Conservation (phyloP, 78 protist species). For the Reticulomyxa filosa region DNA sequence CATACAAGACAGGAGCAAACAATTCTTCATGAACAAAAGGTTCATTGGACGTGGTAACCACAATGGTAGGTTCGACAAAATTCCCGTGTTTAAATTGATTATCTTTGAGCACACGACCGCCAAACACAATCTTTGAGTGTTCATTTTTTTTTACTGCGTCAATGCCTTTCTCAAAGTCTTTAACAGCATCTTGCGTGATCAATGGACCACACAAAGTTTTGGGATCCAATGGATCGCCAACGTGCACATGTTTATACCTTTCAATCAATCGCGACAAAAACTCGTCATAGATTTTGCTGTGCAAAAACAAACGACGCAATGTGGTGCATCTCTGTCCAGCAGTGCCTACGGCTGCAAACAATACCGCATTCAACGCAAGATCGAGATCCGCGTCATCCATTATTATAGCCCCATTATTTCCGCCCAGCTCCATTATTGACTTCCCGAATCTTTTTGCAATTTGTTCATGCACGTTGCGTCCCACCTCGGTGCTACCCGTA, state of each 20-base stretch:
- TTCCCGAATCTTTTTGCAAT: conserved; percentile 19
- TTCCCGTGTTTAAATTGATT: conserved; percentile 25
- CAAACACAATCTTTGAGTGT: conserved; percentile 32
- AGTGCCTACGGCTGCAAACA: conserved; percentile 71
- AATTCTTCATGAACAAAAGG: conserved; percentile 19
- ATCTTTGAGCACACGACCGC: conserved; percentile 41
- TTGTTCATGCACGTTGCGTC: no score
- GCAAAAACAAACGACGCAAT: conserved; percentile 41
- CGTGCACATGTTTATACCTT: conserved; percentile 48
- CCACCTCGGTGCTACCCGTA: conserved; percentile 63
- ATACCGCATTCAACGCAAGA: conserved; percentile 33
- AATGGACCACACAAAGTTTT: conserved; percentile 55
- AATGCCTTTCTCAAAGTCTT: conserved; percentile 36
- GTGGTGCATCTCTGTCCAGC: conserved; percentile 78
- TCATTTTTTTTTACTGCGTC: conserved; percentile 29
- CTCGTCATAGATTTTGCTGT: conserved; percentile 45
- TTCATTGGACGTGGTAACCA: conserved; percentile 35
- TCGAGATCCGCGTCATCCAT: conserved; percentile 59
- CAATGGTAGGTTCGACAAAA: conserved; percentile 70
- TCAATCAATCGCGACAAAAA: conserved; percentile 30
- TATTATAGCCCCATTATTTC: conserved; percentile 74
- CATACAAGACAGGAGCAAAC: conserved; percentile 52
- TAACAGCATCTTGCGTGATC: conserved; percentile 46
- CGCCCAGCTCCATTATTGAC: conserved; percentile 64
- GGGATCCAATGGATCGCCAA: conserved; percentile 44